Conservation (phyloP, 306 rosid species). For the Albizia julibrissin region DNA sequence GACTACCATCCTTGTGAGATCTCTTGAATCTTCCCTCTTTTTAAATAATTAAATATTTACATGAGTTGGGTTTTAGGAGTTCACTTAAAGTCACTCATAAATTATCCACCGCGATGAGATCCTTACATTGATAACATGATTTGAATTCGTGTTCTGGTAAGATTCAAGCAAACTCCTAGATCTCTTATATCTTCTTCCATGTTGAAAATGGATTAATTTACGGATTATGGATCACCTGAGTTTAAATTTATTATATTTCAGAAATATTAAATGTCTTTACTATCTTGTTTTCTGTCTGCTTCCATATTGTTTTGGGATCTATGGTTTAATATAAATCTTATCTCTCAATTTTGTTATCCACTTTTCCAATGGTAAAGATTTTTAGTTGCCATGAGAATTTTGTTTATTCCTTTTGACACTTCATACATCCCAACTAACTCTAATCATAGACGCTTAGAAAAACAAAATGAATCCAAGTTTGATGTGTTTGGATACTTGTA, state of each 20-base stretch:
- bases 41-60: neutral
- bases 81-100: neutral
- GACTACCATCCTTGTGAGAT: constrained; percentile 32
- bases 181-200: neutral
- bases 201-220: neutral
- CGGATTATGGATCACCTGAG: neutral
- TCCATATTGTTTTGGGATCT: neutral
- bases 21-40: neutral
- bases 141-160: neutral
- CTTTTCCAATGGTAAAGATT: neutral
- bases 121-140: neutral
- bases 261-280: neutral
- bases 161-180: neutral
- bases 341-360: neutral
- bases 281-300: neutral
- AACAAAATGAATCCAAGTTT: neutral
- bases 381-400: neutral
- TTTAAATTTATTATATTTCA: neutral
- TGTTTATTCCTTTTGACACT: neutral
- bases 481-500: neutral
- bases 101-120: rapidly evolving
- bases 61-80: neutral
- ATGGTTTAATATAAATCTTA: neutral
- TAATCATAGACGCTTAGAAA: neutral
- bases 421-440: neutral